Percentiles rank a stretch among this genome's conserved stretches.
Conservation (phyloP, 768 basidiomycete genomes). For the Termitomyces sp. region DNA sequence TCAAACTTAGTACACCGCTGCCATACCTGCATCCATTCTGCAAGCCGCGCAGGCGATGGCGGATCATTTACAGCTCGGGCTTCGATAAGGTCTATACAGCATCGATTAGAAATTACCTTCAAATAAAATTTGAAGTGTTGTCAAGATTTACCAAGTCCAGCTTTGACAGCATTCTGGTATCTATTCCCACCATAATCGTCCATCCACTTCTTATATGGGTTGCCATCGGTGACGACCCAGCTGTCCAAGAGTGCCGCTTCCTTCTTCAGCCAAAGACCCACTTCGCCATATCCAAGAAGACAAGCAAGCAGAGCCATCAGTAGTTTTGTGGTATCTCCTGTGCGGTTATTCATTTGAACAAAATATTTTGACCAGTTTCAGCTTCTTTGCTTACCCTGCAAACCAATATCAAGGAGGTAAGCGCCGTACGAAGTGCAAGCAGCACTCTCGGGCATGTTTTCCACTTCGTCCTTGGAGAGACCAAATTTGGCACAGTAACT, state of each 20-base stretch:
- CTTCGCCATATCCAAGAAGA: conserved; percentile 89
- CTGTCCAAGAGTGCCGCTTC: conserved; percentile 43
- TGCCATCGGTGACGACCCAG: conserved; percentile 61
- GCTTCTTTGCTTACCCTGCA: conserved; percentile 46
- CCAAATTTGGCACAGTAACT: conserved; percentile 71
- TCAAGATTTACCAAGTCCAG: conserved; percentile 62
- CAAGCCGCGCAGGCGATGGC: conserved; percentile 55
- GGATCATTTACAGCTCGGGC: conserved; percentile 54
- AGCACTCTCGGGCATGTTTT: conserved; percentile 58
- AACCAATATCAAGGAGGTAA: conserved; percentile 77
- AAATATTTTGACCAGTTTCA: background rate
- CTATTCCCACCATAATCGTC: conserved; percentile 72
- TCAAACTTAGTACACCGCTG: conserved; percentile 73
- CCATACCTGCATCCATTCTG: conserved; percentile 73
- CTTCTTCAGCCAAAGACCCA: conserved; percentile 78
- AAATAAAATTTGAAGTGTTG: background rate
- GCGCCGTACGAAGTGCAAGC: conserved; percentile 85
- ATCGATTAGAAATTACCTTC: background rate
- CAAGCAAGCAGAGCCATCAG: conserved; percentile 85
- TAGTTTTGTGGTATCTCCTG: conserved; percentile 69
- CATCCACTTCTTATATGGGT: conserved; percentile 76
- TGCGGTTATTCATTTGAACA: too few relatives aligned
- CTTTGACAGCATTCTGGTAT: conserved; percentile 70
- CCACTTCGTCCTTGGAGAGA: conserved; percentile 57
- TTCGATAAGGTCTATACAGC: conserved; percentile 68